Base-by-base conservation (phyloP, 306 rosid genomes). In the Delonix regia region DNA sequence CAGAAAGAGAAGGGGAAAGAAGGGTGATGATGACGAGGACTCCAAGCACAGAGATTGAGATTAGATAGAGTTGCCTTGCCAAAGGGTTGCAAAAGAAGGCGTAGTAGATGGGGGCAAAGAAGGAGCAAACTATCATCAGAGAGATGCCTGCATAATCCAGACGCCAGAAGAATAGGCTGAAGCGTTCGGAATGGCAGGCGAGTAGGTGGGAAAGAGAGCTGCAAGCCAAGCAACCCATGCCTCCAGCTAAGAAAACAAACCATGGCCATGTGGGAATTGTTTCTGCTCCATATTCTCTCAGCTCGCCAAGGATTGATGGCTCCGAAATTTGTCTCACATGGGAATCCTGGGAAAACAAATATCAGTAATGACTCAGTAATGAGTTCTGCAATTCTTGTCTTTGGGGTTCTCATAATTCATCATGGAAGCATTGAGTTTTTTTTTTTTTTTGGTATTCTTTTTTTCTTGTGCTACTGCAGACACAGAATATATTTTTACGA, bases 61-160 rank as follows among this genome's bases (percentile, higher is more conserved):
- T 69, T 73, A 95, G 86, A 55, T 95, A 95, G 74, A 92, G 18
- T 15, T 83, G 59, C 51, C 89, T 83, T 18, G 84, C 25, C 14
- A 36, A n/a, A 34, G 90, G 90, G 73, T 87, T 73, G 90, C 96
- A 95, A 77, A 75, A 86, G 80, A 95, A 92, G 83, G 80, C 80
- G 5, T 95, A 95, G 93, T 88, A 92, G 41, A 95, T 83, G 59
- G 99, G 99, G 63, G 98, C 92, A 34, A 86, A 87, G 90, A 92
- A 95, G 82, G 97, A 95, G 73, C 75, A 88, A 11, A 95, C 94
- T 52, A 92, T 92, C 99, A 94, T 92, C 2, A 89, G 78, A 55
- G 96, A 89, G 57, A 95, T 95, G 52, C 99, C 99, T 0, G 92
- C 94, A n/a, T 95, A 95, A 59, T 95, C 99, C 21, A 95, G 68